Conservation (phyloP, 2,329 filamentous ascomycete species). For the Trichoderma gracile region DNA sequence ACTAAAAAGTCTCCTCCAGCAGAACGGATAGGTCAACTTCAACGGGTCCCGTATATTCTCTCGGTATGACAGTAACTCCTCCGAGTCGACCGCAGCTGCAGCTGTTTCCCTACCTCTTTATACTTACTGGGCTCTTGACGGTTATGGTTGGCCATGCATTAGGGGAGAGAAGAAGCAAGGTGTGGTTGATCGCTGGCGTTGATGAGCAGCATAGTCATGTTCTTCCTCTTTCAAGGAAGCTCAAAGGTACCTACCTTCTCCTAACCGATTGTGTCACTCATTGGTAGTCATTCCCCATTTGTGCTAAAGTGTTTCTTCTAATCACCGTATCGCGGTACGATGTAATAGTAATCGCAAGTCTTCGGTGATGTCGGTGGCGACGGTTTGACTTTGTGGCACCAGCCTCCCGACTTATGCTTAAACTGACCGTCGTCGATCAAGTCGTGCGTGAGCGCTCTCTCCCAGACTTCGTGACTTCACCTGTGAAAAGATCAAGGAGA, state of each 20-base stretch:
- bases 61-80: background rate
- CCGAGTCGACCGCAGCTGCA: background rate
- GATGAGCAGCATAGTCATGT: background rate
- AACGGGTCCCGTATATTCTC: background rate
- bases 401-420: constrained; percentile 15
- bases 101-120: background rate
- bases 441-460: background rate
- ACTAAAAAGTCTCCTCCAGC: background rate
- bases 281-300: no score
- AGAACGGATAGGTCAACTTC: constrained; percentile 12
- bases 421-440: background rate
- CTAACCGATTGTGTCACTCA: no score
- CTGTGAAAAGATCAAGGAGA: background rate
- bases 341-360: no score
- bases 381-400: constrained; percentile 13
- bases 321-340: no score
- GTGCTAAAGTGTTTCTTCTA: no score
- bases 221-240: no score
- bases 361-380: constrained; percentile 23
- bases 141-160: background rate
- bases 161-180: background rate
- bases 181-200: background rate
- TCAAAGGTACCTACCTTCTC: no score
- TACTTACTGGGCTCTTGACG: background rate
- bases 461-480: background rate